These are phyloP conservation scores for Leccinum disarticulatum DNA, from an alignment of 768 basidiomycete genomes.

Conservation along the genomic window DNA sequence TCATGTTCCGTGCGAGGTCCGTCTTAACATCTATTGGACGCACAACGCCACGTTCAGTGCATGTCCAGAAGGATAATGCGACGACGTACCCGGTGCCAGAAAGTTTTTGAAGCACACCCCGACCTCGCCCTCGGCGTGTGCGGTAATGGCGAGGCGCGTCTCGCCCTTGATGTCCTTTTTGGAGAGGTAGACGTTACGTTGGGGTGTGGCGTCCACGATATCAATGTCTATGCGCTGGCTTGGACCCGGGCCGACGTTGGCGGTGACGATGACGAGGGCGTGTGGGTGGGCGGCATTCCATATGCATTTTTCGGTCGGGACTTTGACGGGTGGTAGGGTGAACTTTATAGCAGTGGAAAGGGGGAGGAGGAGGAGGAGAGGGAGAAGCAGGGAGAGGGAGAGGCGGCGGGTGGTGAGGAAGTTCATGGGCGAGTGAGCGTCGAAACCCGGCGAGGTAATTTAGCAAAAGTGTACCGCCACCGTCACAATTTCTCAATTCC, in stretches of 20 bases:
- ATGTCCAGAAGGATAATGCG: background rate
- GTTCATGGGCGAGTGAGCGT: slow-evolving; percentile 4
- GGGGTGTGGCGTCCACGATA: slow-evolving; percentile 83
- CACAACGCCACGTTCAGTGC: background rate
- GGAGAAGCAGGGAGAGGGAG: slow-evolving; percentile 13
- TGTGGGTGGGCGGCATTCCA: slow-evolving; percentile 92
- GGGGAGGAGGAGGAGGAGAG: slow-evolving; percentile 27
- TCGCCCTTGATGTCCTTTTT: slow-evolving; percentile 89
- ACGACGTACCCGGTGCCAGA: slow-evolving; percentile 57
- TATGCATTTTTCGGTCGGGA: slow-evolving; percentile 82
- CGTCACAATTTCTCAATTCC: too few species aligned
- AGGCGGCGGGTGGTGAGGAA: background rate
- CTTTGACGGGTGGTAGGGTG: slow-evolving; percentile 63
- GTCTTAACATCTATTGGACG: slow-evolving; percentile 41
- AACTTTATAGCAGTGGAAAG: slow-evolving; percentile 78
- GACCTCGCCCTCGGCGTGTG: slow-evolving; percentile 90
- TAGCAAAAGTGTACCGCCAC: background rate
- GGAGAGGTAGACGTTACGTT: slow-evolving; percentile 86
- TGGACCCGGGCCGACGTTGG: slow-evolving; percentile 77
- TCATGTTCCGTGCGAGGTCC: slow-evolving; percentile 48
- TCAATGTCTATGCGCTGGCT: slow-evolving; percentile 91
- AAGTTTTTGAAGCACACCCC: slow-evolving; percentile 94
- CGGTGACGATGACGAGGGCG: slow-evolving; percentile 93
- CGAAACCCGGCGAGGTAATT: background rate
- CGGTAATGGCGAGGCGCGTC: slow-evolving; percentile 90